Base-by-base conservation (phyloP, 2,329 filamentous ascomycete genomes). In the Ascochyta viciae-villosae region DNA sequence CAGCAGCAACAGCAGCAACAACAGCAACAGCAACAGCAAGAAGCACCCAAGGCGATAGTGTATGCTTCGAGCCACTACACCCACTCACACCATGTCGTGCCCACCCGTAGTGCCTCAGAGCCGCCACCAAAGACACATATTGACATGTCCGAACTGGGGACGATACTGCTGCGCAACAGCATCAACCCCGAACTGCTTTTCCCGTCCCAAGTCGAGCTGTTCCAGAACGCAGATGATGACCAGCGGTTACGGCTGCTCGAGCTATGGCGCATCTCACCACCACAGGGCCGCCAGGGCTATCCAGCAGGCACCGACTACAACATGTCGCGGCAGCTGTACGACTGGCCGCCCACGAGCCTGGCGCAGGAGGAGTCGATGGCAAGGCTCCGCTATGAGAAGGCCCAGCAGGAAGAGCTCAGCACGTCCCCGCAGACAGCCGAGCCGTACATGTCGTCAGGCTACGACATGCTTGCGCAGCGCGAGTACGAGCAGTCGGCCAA, bases 31-130 rank as follows among this genome's bases (percentile, higher is more conserved):
- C 49, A 54, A 24, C 54, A 65, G 51, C 57, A 57, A 37, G 64
- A 67, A 39, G 64, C 54, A 51, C 68, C 65, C 39, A 74, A 81
- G 50, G 78, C 82, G 22, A 88, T 91, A 60, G 81, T 84, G 60
- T 96, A 95, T 78, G 86, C 90, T 64, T 90, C 90, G 9, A 88
- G 91, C 70, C 92, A 96, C 75, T 96, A 96, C 75, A 89, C 89
- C 62, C 91, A 93, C 71, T 92, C 91, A 8, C 81, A 89, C 40
- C 91, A 96, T 72, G 72, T 88, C 58, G 80, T 63, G 5, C 69
- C 73, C 72, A 55, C 65, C 35, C 65, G 65, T 29, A 70, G 66
- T 43, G 62, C 64, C 16, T 65, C 66, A 8, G 64, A 68, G 27
- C 57, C 66, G 23, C 80, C 65, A 34, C 57, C 48, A n/a, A 71